phyloP scores from a whole-genome alignment of 805 yeast genomes.

The Candida golubevii region DNA sequence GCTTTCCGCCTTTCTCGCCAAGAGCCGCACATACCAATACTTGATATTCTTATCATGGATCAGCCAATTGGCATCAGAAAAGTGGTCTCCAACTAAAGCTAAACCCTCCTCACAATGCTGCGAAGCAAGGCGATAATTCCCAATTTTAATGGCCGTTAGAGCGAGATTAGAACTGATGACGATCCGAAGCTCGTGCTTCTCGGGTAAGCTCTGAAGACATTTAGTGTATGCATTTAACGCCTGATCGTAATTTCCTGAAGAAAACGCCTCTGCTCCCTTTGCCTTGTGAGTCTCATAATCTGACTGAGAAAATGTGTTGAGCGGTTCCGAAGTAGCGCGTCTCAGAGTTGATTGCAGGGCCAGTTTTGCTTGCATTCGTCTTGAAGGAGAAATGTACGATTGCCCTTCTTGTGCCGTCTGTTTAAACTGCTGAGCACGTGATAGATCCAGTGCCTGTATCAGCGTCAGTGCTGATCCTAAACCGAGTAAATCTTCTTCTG shows the following conservation, averaged over 20 bases:
- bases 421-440: conserved; percentile 27
- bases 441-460: background rate
- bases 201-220: conserved; percentile 50
- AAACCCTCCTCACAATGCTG: conserved; percentile 47
- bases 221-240: conserved; percentile 61
- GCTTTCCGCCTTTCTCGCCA: conserved; percentile 74
- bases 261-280: conserved; percentile 61
- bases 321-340: conserved; percentile 17
- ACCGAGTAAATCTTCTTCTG: conserved; percentile 27
- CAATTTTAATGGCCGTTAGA: conserved; percentile 57
- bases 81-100: conserved; percentile 24
- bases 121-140: conserved; percentile 57
- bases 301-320: conserved; percentile 38
- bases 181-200: conserved; percentile 58
- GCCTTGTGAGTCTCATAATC: conserved; percentile 46
- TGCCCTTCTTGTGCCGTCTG: conserved; percentile 15
- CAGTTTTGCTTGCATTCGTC: conserved; percentile 15
- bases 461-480: conserved; percentile 11
- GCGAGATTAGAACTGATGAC: conserved; percentile 75
- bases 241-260: conserved; percentile 73
- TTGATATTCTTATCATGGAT: conserved; percentile 51
- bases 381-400: conserved; percentile 22
- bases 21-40: conserved; percentile 70
- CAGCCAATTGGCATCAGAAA: conserved; percentile 27
- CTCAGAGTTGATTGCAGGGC: background rate